These are phyloP conservation scores for Yamadazyma trypodendri DNA, from an alignment of 1,139 yeast species.

Conservation along the genomic window DNA sequence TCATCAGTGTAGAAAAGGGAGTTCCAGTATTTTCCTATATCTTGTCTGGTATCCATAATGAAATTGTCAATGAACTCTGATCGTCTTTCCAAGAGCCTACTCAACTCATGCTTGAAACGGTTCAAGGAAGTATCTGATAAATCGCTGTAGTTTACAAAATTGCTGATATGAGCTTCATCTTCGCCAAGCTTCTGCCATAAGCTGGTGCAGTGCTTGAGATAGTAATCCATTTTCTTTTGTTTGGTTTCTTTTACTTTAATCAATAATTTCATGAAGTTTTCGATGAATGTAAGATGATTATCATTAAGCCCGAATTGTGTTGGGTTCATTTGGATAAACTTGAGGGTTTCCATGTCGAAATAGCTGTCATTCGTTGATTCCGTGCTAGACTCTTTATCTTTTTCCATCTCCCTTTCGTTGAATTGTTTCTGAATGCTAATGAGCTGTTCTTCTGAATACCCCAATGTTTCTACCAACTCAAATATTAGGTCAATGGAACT, in stretches of 20 bases:
- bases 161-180: conserved; percentile 29
- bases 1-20: conserved; percentile 54
- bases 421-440: conserved; percentile 31
- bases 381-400: conserved; percentile 9
- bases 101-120: conserved; percentile 53
- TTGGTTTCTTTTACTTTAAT: conserved; percentile 29
- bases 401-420: conserved; percentile 12
- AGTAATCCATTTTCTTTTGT: conserved; percentile 33
- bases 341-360: conserved; percentile 38
- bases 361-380: conserved; percentile 19
- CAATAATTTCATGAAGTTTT: conserved; percentile 28
- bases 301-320: conserved; percentile 41
- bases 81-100: conserved; percentile 58
- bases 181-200: conserved; percentile 55
- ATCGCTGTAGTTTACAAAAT: conserved; percentile 39
- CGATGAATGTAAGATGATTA: conserved; percentile 33
- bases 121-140: conserved; percentile 37
- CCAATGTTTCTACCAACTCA: conserved; percentile 26
- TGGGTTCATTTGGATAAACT: conserved; percentile 37
- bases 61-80: conserved; percentile 65
- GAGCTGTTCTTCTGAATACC: conserved; percentile 35
- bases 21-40: conserved; percentile 63
- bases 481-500: conserved; percentile 27
- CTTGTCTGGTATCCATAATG: conserved; percentile 57
- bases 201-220: conserved; percentile 34